These are phyloP conservation scores for Botryotinia narcissicola DNA, from an alignment of 2,329 filamentous ascomycete species.

Conservation along the genomic window DNA sequence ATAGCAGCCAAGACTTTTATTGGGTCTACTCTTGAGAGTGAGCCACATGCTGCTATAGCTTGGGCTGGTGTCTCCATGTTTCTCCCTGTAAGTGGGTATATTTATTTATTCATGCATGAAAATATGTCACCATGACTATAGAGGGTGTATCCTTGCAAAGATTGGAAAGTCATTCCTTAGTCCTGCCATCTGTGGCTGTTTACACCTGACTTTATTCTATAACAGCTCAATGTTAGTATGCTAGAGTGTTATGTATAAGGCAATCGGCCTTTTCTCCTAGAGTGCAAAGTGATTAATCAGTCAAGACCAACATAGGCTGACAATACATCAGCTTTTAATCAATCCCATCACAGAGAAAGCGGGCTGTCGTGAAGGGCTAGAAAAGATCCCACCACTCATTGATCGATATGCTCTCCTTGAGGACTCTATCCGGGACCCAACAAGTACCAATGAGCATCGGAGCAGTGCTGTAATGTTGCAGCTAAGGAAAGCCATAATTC, in stretches of 20 bases:
- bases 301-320: background rate
- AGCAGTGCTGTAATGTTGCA: background rate
- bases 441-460: background rate
- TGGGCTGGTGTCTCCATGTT: background rate
- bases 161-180: background rate
- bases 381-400: background rate
- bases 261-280: background rate
- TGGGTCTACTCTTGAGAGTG: background rate
- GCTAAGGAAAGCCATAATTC: background rate
- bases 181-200: background rate
- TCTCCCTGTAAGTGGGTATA: background rate
- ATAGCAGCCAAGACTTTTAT: background rate
- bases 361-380: background rate
- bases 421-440: background rate
- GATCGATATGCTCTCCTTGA: background rate
- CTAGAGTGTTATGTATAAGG: background rate
- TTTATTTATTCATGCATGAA: background rate
- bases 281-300: background rate
- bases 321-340: background rate
- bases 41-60: background rate
- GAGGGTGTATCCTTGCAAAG: too few relatives aligned
- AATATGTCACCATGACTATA: background rate
- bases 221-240: background rate
- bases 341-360: background rate
- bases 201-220: background rate